phyloP scores from a whole-genome alignment of 805 yeast species.

The Starmerella floris region DNA sequence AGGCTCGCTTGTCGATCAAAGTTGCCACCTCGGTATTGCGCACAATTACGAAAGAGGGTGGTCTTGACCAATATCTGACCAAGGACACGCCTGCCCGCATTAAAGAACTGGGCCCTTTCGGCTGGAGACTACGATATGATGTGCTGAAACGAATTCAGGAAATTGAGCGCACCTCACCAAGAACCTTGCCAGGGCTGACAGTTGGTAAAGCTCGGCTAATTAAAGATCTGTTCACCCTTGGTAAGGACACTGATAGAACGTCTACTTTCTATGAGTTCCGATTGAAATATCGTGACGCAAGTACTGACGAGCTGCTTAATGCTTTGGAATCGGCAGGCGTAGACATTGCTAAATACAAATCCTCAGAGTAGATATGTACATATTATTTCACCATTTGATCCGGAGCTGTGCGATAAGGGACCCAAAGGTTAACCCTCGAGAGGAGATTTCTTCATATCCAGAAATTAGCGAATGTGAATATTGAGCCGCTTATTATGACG shows the following conservation, averaged over 20 bases:
- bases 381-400: not conserved
- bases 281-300: slow-evolving; percentile 32
- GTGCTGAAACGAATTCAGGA: slow-evolving; percentile 40
- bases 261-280: slow-evolving; percentile 37
- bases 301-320: slow-evolving; percentile 38
- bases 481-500: too few relatives aligned
- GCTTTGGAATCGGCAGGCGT: slow-evolving; percentile 35
- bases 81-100: slow-evolving; percentile 82
- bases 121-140: slow-evolving; percentile 78
- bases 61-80: slow-evolving; percentile 73
- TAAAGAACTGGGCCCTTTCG: slow-evolving; percentile 82
- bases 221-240: slow-evolving; percentile 22
- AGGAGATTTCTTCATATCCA: too few relatives aligned
- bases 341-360: slow-evolving; percentile 15
- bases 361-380: not conserved
- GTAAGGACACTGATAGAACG: not conserved
- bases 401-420: too few relatives aligned
- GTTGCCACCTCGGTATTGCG: slow-evolving; percentile 70
- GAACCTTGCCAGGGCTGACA: slow-evolving; percentile 33
- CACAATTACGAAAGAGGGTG: slow-evolving; percentile 88
- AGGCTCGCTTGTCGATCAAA: slow-evolving; percentile 41
- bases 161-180: slow-evolving; percentile 32
- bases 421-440: too few relatives aligned
- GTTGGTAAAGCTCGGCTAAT: slow-evolving; percentile 57
- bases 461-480: too few relatives aligned